A percentile compares a stretch with the other conserved stretches of the same genome.
Evolutionary conservation across 768 basidiomycete genomes (phyloP).

Genomic region (Suillus alpinus): DNA sequence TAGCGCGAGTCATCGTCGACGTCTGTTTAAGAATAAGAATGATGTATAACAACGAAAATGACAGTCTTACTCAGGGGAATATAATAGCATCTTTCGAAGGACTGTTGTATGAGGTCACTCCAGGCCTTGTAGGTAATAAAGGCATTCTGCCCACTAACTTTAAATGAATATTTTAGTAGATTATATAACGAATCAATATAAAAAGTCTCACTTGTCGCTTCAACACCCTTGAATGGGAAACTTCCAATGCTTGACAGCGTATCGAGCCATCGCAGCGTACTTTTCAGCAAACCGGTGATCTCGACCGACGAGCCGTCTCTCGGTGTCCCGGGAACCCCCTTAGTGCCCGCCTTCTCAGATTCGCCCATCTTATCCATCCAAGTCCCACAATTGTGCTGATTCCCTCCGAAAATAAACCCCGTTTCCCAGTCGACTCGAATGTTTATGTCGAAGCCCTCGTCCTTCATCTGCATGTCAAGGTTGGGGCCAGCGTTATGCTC

Average conservation of each 20-base stretch:
- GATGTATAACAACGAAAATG: not conserved
- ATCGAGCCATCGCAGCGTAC: constrained; percentile 87
- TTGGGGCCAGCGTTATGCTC: constrained; percentile 97
- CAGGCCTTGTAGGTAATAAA: constrained; percentile 89
- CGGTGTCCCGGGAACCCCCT: constrained; percentile 94
- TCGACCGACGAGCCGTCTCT: constrained; percentile 95
- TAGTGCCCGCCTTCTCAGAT: constrained; percentile 85
- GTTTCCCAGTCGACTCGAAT: constrained; percentile 96
- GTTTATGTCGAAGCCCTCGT: constrained; percentile 90
- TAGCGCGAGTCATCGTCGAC: constrained; percentile 68
- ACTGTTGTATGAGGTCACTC: constrained; percentile 77
- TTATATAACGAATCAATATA: constrained; percentile 1
- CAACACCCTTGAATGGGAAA: constrained; percentile 91
- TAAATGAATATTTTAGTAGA: constrained; percentile 6
- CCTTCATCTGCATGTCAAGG: constrained; percentile 96
- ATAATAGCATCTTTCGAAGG: constrained; percentile 90
- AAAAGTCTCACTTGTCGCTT: constrained; percentile 64
- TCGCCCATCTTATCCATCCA: constrained; percentile 99
- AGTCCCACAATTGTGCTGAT: constrained; percentile 81
- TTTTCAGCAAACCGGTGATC: constrained; percentile 91
- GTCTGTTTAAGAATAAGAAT: constrained; percentile 42
- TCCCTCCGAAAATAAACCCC: constrained; percentile 88
- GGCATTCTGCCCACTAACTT: constrained; percentile 68
- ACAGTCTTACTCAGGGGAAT: constrained; percentile 66
- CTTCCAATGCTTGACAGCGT: constrained; percentile 57